These are phyloP conservation scores for Cruciata laevipes DNA, from an alignment of 257 asterid genomes.

Conservation along the genomic window DNA sequence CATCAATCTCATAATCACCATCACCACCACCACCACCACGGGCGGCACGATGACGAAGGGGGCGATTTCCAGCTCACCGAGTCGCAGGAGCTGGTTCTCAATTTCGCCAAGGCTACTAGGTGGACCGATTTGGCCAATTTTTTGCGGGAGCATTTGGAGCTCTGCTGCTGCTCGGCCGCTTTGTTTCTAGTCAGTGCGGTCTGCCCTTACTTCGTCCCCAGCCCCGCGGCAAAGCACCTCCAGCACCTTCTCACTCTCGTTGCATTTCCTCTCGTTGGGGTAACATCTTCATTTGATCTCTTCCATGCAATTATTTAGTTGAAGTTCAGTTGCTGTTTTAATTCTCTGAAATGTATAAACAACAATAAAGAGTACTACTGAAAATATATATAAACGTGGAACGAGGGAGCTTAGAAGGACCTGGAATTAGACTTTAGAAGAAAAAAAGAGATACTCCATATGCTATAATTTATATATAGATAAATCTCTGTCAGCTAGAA, in stretches of 20 bases:
- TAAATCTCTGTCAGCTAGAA: too few relatives aligned
- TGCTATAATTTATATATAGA: not conserved
- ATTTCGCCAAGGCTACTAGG: conserved; percentile 46
- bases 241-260: conserved; percentile 48
- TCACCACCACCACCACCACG: conserved; percentile 18
- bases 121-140: conserved; percentile 71
- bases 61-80: conserved; percentile 41
- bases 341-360: too few relatives aligned
- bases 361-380: too few relatives aligned
- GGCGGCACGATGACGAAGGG: conserved; percentile 27
- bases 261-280: conserved; percentile 97
- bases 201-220: conserved; percentile 67
- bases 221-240: conserved; percentile 46
- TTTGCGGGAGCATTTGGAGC: conserved; percentile 74
- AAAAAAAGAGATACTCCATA: too few relatives aligned
- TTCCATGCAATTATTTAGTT: not conserved
- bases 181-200: conserved; percentile 67
- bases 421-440: too few relatives aligned
- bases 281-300: conserved; percentile 18
- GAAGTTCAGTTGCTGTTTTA: not conserved
- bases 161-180: conserved; percentile 79
- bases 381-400: too few relatives aligned
- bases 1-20: conserved; percentile 24
- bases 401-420: too few relatives aligned
- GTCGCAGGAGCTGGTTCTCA: conserved; percentile 53